phyloP scores from a whole-genome alignment of 2,329 filamentous ascomycete species.

The Fusarium sp. region DNA sequence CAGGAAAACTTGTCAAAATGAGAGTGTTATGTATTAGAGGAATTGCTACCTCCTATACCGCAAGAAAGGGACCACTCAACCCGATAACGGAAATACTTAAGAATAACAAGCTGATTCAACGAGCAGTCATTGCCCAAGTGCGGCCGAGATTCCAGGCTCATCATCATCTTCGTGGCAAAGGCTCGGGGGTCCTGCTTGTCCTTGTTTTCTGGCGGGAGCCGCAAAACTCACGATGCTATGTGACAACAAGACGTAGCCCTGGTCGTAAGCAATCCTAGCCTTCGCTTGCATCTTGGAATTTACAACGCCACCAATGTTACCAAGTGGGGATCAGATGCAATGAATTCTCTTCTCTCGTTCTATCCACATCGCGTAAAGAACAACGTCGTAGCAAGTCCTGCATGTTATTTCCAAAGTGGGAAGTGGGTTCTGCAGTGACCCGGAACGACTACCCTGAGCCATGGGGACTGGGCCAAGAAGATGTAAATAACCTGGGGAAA shows the following conservation, averaged over 20 bases:
- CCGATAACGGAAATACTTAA: too few relatives aligned
- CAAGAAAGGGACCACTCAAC: neutral
- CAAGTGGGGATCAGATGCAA: neutral
- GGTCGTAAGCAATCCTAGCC: neutral
- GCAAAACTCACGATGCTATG: neutral
- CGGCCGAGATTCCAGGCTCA: neutral
- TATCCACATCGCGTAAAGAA: neutral
- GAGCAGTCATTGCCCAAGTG: neutral
- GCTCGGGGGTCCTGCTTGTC: neutral
- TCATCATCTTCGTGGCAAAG: neutral
- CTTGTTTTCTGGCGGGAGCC: neutral
- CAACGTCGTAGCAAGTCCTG: neutral
- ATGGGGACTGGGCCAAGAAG: neutral
- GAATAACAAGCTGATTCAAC: neutral
- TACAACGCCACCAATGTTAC: neutral
- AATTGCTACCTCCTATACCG: neutral
- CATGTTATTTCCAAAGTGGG: neutral
- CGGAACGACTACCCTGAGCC: neutral
- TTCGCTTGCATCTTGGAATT: neutral
- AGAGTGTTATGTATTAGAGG: neutral
- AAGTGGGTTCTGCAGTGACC: neutral
- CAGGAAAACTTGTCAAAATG: neutral
- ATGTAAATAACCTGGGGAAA: neutral
- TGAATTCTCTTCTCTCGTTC: neutral
- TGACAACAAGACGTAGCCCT: neutral